These are phyloP conservation scores for Scheffersomyces amazonensis DNA, from an alignment of 805 yeast species.

Conservation along the genomic window DNA sequence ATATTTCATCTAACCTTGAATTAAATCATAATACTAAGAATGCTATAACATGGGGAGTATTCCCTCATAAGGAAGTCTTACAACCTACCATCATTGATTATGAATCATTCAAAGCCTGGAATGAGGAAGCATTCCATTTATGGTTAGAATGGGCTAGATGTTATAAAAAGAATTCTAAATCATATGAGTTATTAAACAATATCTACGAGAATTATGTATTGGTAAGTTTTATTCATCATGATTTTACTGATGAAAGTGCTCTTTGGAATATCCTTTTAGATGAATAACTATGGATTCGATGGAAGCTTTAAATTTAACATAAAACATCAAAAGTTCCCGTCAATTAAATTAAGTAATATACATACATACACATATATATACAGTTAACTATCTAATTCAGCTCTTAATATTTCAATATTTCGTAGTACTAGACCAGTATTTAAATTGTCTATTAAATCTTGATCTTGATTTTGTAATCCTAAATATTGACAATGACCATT, in stretches of 20 bases:
- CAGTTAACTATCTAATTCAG: slow-evolving; percentile 8
- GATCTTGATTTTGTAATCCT: slow-evolving; percentile 23
- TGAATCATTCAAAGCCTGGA: slow-evolving; percentile 94
- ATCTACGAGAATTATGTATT: slow-evolving; percentile 65
- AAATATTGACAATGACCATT: slow-evolving; percentile 28
- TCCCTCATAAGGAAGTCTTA: slow-evolving; percentile 83
- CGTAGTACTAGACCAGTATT: slow-evolving; percentile 35
- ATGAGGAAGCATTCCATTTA: slow-evolving; percentile 88
- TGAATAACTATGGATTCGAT: slow-evolving; percentile 19
- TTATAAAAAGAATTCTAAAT: slow-evolving; percentile 54
- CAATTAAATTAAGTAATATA: not conserved
- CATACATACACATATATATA: not conserved
- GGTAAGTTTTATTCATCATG: slow-evolving; percentile 87
- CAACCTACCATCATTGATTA: slow-evolving; percentile 92
- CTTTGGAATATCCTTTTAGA: slow-evolving; percentile 67
- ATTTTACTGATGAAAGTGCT: slow-evolving; percentile 67
- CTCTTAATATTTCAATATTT: slow-evolving; percentile 36
- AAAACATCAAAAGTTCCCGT: not conserved
- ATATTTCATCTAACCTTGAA: slow-evolving; percentile 59
- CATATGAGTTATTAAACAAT: slow-evolving; percentile 60
- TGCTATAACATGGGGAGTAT: slow-evolving; percentile 98
- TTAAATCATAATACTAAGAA: slow-evolving; percentile 47
- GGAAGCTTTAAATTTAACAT: slow-evolving; percentile 3
- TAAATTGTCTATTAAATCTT: slow-evolving; percentile 21
- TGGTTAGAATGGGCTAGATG: slow-evolving; percentile 91